A percentile compares a stretch with the other conserved stretches of the same genome.
Evolutionary conservation across 768 basidiomycete species (phyloP).

Genomic region (Macrolepiota fuliginosa): DNA sequence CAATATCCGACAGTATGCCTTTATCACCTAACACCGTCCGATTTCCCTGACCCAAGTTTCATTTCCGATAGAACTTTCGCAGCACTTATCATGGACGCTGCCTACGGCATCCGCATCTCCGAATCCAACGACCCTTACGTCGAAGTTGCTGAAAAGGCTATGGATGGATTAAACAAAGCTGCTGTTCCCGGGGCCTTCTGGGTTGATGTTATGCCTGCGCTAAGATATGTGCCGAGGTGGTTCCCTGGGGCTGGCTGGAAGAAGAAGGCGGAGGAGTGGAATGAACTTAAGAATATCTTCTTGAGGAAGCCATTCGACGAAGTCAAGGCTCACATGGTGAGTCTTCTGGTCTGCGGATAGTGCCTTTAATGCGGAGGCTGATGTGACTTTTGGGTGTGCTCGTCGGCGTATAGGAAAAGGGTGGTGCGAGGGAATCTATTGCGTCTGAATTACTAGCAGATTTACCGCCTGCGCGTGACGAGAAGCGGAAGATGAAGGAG

Average conservation of each 20-base stretch:
- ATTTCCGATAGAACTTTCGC: not conserved
- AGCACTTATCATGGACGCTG: conserved; percentile 20
- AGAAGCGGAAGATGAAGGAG: not conserved
- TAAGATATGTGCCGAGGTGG: conserved; percentile 35
- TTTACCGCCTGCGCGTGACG: not conserved
- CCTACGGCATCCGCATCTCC: conserved; percentile 27
- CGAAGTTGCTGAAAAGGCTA: conserved; percentile 27
- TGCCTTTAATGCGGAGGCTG: not conserved
- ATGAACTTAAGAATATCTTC: not conserved
- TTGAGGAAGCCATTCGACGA: conserved; percentile 5
- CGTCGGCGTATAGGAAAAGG: not conserved
- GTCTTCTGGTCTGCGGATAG: not conserved
- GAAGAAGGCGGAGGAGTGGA: conserved; percentile 15
- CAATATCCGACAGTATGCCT: conserved; percentile 1
- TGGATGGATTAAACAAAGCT: conserved; percentile 21
- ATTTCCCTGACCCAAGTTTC: conserved; percentile 2
- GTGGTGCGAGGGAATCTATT: not conserved
- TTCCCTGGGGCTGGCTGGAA: conserved; percentile 36
- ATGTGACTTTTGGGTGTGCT: not conserved
- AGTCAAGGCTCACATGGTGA: conserved; percentile 11
- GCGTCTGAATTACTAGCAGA: conserved; percentile 1
- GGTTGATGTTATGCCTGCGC: conserved; percentile 16
- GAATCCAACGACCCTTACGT: conserved; percentile 34
- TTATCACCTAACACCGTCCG: not conserved
- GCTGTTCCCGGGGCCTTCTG: conserved; percentile 20